Percentiles rank a stretch among this genome's conserved stretches.
These are phyloP conservation scores for Podospora bellae-mahoneyi DNA, from an alignment of 495 filamentous ascomycete species.

Conservation along the genomic window DNA sequence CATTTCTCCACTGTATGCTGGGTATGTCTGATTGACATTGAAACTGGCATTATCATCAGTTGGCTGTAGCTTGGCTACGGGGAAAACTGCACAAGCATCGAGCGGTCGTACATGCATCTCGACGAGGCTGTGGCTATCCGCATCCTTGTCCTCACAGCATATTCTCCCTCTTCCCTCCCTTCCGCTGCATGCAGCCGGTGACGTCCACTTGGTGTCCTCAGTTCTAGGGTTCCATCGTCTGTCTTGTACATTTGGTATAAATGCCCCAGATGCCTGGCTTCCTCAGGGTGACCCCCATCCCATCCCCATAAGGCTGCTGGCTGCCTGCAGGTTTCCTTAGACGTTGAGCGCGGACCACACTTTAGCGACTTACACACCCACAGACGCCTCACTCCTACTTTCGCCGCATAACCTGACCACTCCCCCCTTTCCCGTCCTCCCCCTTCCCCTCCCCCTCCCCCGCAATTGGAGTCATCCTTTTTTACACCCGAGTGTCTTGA, in stretches of 20 bases:
- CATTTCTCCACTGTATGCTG: background rate
- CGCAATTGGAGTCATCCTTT: slow-evolving; percentile 7
- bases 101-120: slow-evolving; percentile 1
- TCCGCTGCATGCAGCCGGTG: slow-evolving; percentile 10
- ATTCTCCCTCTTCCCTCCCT: slow-evolving; percentile 5
- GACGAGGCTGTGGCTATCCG: slow-evolving; percentile 17
- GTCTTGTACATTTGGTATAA: slow-evolving; percentile 13
- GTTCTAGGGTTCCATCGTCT: background rate
- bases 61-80: background rate
- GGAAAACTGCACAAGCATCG: slow-evolving; percentile 4
- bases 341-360: slow-evolving; percentile 16
- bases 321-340: slow-evolving; percentile 12
- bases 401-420: slow-evolving; percentile 10
- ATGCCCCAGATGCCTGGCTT: slow-evolving; percentile 8
- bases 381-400: slow-evolving; percentile 9
- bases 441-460: slow-evolving; percentile 1
- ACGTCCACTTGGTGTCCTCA: slow-evolving; percentile 13
- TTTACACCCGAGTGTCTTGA: background rate
- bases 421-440: background rate
- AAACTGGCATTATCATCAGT: no score
- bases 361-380: background rate
- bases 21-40: background rate
- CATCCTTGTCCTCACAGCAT: background rate
- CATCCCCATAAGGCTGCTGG: slow-evolving; percentile 11
- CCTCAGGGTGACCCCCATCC: slow-evolving; percentile 14